These are phyloP conservation scores for Metschnikowia cubensis DNA, from an alignment of 805 yeast species.

Conservation along the genomic window DNA sequence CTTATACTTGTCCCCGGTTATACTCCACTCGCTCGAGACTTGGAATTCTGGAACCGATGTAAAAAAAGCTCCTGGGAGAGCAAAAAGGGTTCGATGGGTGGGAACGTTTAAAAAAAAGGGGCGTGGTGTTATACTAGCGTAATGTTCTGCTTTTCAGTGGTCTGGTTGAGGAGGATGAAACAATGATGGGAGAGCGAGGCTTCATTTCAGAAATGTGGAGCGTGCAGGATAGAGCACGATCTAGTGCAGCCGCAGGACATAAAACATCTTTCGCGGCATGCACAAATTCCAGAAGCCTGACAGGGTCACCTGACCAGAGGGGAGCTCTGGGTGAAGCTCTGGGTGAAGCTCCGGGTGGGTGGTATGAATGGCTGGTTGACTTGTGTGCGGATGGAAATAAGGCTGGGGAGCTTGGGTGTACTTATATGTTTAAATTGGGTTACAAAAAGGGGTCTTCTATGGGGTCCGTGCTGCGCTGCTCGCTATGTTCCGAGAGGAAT, in stretches of 20 bases:
- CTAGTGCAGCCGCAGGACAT: constrained; percentile 2
- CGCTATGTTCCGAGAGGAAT: background rate
- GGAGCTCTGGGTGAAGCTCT: too few relatives aligned
- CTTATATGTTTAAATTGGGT: too few relatives aligned
- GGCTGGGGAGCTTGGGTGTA: too few relatives aligned
- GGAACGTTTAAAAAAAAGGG: background rate
- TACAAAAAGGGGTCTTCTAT: background rate
- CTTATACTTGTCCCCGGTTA: background rate
- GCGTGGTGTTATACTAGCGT: background rate
- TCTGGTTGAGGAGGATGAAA: background rate
- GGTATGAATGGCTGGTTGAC: too few relatives aligned
- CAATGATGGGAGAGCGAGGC: constrained; percentile 1
- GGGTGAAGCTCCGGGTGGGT: too few relatives aligned
- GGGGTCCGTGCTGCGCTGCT: background rate
- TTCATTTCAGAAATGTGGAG: constrained; percentile 3
- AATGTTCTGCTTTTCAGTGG: background rate
- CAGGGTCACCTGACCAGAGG: background rate
- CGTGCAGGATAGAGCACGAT: constrained; percentile 6
- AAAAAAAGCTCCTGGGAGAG: background rate
- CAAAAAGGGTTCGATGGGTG: background rate
- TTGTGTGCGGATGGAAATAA: too few relatives aligned
- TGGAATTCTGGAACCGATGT: background rate
- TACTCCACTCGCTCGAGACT: background rate
- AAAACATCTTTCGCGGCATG: constrained; percentile 2
- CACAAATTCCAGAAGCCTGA: background rate